Base-by-base conservation (phyloP, 1,284 basidiomycete species). In the Apiotrichum brassicae region DNA sequence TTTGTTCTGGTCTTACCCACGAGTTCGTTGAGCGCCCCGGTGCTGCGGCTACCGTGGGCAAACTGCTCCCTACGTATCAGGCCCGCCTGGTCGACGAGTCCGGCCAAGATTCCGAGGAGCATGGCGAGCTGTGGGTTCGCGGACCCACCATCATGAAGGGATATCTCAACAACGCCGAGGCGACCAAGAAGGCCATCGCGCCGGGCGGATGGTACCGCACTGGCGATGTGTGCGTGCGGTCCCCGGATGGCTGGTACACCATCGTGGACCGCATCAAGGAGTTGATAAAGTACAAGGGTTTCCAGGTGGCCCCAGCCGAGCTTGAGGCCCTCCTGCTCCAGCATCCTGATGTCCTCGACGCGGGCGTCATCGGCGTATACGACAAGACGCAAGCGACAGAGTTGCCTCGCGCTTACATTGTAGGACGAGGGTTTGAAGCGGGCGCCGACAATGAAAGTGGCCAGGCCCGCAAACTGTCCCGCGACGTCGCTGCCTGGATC, bases 101-200 rank as follows among this genome's bases (percentile, higher is more conserved):
- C 8, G 60, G 62, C n/a, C 65, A 62, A 40, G 62, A 67, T 13
- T 75, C 73, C 6, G 78, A 78, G 14, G 72, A 82, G 54, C 72
- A 79, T 0, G 90, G 91, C 5, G 90, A 94, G 68, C 63, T 94
- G 12, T 89, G 87, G 84, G 56, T 90, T 5, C 77, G 81, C 46
- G 87, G 87, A 0, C 84, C 85, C 0, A 81, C 76, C 3, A 76
- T 91, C 44, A 90, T 90, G 86, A 88, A 87, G 81, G 76, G 76
- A 9, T 79, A 79, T 60, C 70, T 75, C 53, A 82, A 83, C 62
- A 86, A 89, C 56, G 71, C 75, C 0, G 68, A 71, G 19, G 86
- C 86, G 6, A 90, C 86, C 0, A 68, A 70, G 14, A 77, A 81
- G 9, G 70, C 81, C 2, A 86, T 85, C 0, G 48, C 49, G 2